Percentiles rank a stretch among this genome's conserved stretches.
Evolutionary conservation across 2,329 filamentous ascomycete species (phyloP).

Genomic region (Didymella sp.): DNA sequence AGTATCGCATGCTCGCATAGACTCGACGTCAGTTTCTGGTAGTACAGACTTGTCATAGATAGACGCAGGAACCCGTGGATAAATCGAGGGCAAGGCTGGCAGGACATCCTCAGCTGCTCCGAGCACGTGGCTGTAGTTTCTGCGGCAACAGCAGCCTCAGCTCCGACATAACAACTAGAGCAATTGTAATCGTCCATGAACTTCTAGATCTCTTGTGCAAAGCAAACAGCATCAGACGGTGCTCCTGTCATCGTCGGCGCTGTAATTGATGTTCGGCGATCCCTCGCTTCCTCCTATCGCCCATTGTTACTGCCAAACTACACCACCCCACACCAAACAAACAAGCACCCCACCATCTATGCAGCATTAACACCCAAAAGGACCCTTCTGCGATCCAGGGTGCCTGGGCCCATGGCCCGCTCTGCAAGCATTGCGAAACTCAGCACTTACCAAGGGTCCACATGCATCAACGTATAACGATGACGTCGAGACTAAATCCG

Average conservation of each 20-base stretch:
- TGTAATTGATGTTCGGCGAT: slow-evolving; percentile 1
- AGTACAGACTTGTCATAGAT: slow-evolving; percentile 10
- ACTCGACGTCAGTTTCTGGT: slow-evolving; percentile 2
- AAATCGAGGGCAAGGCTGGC: slow-evolving; percentile 5
- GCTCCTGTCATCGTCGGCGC: not conserved
- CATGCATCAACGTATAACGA: slow-evolving; percentile 29
- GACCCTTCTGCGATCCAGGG: slow-evolving; percentile 1
- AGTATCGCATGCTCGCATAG: not conserved
- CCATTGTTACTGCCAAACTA: not conserved
- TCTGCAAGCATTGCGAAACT: slow-evolving; percentile 12
- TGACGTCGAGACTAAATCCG: slow-evolving; percentile 43
- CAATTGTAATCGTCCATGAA: not conserved
- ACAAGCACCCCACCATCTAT: slow-evolving; percentile 20
- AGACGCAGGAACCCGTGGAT: slow-evolving; percentile 16
- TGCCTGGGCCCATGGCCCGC: not conserved
- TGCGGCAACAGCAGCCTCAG: slow-evolving; percentile 3
- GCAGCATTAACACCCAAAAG: slow-evolving; percentile 15
- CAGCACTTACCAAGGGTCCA: slow-evolving; percentile 21
- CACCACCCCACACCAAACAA: slow-evolving; percentile 19
- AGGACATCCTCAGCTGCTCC: slow-evolving; percentile 11
- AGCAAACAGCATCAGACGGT: not conserved
- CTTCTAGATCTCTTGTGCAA: not conserved
- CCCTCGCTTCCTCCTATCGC: slow-evolving; percentile 2
- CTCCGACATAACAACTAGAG: not conserved
- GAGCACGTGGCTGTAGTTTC: slow-evolving; percentile 3